Conservation (phyloP, 345 rosid genomes). For the Trapa incisa region DNA sequence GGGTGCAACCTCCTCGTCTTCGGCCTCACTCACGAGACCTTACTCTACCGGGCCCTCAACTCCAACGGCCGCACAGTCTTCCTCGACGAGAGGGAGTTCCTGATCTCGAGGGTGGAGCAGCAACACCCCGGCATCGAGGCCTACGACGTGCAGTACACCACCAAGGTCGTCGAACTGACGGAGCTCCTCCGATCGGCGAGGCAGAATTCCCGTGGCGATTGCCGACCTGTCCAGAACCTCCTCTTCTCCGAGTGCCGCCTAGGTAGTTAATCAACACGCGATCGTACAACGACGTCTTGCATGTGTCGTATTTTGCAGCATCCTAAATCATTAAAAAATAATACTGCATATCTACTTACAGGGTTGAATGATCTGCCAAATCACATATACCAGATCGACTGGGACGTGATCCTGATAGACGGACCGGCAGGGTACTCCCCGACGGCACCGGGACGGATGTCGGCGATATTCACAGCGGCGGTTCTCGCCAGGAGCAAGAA, state of each 20-base stretch:
- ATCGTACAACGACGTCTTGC: neutral
- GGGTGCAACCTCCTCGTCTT: conserved; percentile 26
- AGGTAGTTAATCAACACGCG: neutral
- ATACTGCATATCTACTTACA: neutral
- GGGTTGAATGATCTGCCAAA: conserved; percentile 65
- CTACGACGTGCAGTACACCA: conserved; percentile 52
- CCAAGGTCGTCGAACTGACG: conserved; percentile 40
- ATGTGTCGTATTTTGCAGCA: too few species aligned
- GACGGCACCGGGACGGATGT: conserved; percentile 32
- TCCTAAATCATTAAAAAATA: too few species aligned
- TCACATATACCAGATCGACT: conserved; percentile 57
- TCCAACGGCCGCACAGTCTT: conserved; percentile 59
- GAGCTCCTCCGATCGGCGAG: conserved; percentile 29
- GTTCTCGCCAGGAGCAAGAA: conserved; percentile 32
- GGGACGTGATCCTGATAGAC: conserved; percentile 87
- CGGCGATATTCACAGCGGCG: conserved; percentile 1
- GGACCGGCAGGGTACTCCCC: conserved; percentile 69
- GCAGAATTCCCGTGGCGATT: conserved; percentile 30
- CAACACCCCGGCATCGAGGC: conserved; percentile 38
- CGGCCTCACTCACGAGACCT: conserved; percentile 9
- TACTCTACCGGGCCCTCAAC: conserved; percentile 30
- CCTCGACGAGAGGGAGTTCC: conserved; percentile 60
- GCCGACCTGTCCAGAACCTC: conserved; percentile 32
- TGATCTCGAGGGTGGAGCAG: conserved; percentile 41
- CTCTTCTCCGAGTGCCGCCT: conserved; percentile 48